phyloP scores from a whole-genome alignment of 139 green algal genomes.

The Picochlorum sp. region DNA sequence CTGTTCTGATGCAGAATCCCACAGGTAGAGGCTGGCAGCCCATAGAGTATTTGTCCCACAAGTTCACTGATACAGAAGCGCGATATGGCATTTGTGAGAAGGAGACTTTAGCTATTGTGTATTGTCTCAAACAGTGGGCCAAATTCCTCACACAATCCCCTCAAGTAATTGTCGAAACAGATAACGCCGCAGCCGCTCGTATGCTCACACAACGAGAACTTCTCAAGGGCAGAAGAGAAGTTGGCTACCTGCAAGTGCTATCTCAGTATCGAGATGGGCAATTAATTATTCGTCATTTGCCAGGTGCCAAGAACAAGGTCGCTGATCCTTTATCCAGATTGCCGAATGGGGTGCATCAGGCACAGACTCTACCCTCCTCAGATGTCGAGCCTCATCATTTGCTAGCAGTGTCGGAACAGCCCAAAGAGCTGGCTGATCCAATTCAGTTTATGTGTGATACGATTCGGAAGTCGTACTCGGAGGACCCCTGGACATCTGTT shows the following conservation, averaged over 20 bases:
- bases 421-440: too few relatives aligned
- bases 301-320: conserved; percentile 31
- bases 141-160: conserved; percentile 22
- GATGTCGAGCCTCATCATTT: too few relatives aligned
- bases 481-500: too few relatives aligned
- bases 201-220: conserved; percentile 16
- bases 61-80: conserved; percentile 24
- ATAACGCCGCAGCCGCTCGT: conserved; percentile 24
- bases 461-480: too few relatives aligned
- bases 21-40: conserved; percentile 4
- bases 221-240: neutral
- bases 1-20: conserved; percentile 3
- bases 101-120: conserved; percentile 37
- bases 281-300: conserved; percentile 21
- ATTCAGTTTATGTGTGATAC: too few relatives aligned
- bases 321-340: conserved; percentile 24
- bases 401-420: too few relatives aligned
- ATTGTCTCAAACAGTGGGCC: conserved; percentile 24
- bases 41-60: conserved; percentile 27
- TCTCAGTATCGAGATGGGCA: conserved; percentile 12
- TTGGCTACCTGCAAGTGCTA: conserved; percentile 12
- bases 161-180: conserved; percentile 13
- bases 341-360: too few relatives aligned
- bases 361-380: too few relatives aligned
- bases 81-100: conserved; percentile 38